Conservation (phyloP, 257 asterid genomes). For the Jacaranda mimosifolia region DNA sequence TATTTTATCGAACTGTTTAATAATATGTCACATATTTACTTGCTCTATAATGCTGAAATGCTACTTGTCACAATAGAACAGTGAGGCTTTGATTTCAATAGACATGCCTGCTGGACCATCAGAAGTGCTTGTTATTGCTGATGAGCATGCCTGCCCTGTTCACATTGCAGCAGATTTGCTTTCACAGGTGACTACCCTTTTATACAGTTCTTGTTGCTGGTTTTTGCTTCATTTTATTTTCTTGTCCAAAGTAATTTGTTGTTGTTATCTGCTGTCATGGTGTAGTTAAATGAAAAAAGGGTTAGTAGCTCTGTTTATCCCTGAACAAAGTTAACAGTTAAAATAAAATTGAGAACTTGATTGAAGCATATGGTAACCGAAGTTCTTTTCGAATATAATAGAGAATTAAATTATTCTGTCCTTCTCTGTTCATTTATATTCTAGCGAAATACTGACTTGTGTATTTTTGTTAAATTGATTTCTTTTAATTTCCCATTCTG, state of each 20-base stretch:
- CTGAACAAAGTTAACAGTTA: not conserved
- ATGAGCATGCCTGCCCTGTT: slow-evolving; percentile 82
- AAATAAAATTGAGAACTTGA: not conserved
- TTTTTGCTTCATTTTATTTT: slow-evolving; percentile 2
- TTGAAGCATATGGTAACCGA: slow-evolving; percentile 20
- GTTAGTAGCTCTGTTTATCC: not conserved
- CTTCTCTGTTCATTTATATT: slow-evolving; percentile 9
- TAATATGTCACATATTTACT: not conserved
- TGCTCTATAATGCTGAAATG: slow-evolving; percentile 30
- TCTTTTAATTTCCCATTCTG: not conserved
- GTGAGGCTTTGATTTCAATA: slow-evolving; percentile 96
- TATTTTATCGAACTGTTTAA: slow-evolving; percentile 10
- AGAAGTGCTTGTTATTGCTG: slow-evolving; percentile 99
- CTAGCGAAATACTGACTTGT: not conserved
- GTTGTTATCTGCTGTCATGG: slow-evolving; percentile 9
- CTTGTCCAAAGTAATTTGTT: not conserved
- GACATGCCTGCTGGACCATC: slow-evolving; percentile 99
- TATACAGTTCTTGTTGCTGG: slow-evolving; percentile 18
- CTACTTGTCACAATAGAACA: slow-evolving; percentile 68
- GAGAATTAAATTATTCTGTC: not conserved
- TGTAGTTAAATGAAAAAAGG: slow-evolving; percentile 19
- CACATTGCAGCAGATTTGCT: slow-evolving; percentile 97
- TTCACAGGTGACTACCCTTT: slow-evolving; percentile 71
- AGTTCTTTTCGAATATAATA: no score
- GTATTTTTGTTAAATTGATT: not conserved